Evolutionary conservation across 129 eudicot species (phyloP).

Genomic region (Arctium lappa): DNA sequence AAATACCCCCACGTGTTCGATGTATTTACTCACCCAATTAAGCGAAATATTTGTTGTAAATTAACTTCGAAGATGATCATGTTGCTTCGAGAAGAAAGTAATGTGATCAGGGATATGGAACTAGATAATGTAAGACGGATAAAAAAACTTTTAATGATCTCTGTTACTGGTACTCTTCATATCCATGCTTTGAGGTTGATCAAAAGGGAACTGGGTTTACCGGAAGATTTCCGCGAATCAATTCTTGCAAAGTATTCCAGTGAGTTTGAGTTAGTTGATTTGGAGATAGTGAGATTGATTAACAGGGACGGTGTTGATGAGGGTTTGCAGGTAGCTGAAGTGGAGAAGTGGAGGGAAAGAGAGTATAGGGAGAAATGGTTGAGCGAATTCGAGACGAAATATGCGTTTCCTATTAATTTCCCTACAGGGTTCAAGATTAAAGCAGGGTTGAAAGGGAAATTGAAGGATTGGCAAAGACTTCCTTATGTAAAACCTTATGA

Average conservation of each 20-base stretch:
- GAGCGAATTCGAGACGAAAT: constrained; percentile 85
- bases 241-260: constrained; percentile 48
- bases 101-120: constrained; percentile 28
- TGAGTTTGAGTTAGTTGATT: constrained; percentile 59
- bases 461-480: constrained; percentile 88
- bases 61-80: constrained; percentile 37
- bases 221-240: constrained; percentile 75
- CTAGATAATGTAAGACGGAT: constrained; percentile 44
- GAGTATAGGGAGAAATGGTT: constrained; percentile 85
- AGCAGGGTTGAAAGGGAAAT: constrained; percentile 57
- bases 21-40: constrained; percentile 70
- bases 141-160: constrained; percentile 68
- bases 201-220: constrained; percentile 73
- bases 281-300: constrained; percentile 61
- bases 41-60: constrained; percentile 58
- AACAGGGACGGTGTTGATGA: constrained; percentile 32
- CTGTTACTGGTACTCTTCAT: constrained; percentile 61
- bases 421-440: constrained; percentile 71
- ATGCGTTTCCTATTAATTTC: constrained; percentile 71
- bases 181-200: constrained; percentile 76
- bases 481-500: constrained; percentile 80
- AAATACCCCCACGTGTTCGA: constrained; percentile 84
- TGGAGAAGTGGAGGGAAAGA: constrained; percentile 75
- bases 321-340: constrained; percentile 47
- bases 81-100: constrained; percentile 49